Evolutionary conservation across 148 eudicot genomes (phyloP).

Genomic region (Rhododendron ferrugineum): DNA sequence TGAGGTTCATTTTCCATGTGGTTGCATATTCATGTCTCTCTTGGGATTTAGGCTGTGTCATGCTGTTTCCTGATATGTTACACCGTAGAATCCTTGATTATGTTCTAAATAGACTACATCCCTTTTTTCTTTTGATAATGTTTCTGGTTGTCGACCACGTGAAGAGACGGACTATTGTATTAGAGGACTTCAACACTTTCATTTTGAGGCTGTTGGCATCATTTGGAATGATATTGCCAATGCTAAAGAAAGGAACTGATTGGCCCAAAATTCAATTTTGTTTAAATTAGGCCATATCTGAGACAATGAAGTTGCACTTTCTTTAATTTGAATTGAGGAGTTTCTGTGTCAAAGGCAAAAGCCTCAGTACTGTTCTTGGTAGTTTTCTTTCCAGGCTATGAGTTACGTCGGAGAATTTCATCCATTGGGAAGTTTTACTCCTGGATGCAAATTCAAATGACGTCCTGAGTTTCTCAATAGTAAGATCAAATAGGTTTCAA

Average conservation of each 20-base stretch:
- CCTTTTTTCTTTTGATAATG: neutral
- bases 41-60: neutral
- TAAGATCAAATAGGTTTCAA: neutral
- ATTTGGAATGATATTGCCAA: neutral
- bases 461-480: neutral
- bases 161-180: neutral
- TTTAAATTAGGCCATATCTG: neutral
- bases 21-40: neutral
- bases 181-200: neutral
- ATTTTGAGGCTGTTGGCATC: neutral
- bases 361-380: neutral
- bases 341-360: neutral
- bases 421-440: neutral
- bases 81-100: neutral
- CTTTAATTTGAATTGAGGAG: neutral
- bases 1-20: neutral
- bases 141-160: neutral
- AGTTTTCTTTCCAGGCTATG: neutral
- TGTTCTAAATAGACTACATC: too few relatives aligned
- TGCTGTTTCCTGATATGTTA: neutral
- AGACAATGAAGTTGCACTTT: neutral
- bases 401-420: neutral
- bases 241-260: neutral
- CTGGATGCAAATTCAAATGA: neutral
- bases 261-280: neutral